phyloP scores from a whole-genome alignment of 805 yeast genomes.

The Pichia manshurica region DNA sequence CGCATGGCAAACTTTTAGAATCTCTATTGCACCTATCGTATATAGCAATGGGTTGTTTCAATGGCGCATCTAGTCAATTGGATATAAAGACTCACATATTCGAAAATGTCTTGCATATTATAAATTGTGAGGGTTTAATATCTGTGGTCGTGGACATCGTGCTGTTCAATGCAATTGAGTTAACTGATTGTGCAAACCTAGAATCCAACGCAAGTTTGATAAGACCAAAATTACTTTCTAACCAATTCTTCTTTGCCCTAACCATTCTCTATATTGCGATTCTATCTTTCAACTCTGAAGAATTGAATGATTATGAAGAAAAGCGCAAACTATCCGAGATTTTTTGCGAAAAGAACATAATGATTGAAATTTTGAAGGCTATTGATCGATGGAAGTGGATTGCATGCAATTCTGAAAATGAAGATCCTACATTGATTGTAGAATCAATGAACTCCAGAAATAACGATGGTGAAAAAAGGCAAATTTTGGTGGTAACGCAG shows the following conservation, averaged over 20 bases:
- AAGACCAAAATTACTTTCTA: slow-evolving; percentile 18
- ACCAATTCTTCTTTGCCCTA: slow-evolving; percentile 27
- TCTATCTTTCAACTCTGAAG: slow-evolving; percentile 12
- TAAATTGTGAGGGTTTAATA: slow-evolving; percentile 13
- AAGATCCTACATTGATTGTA: slow-evolving; percentile 13
- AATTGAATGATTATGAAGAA: slow-evolving; percentile 10
- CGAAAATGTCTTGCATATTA: slow-evolving; percentile 20
- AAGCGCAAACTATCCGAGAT: slow-evolving; percentile 6
- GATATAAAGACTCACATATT: slow-evolving; percentile 24
- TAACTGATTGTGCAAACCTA: slow-evolving; percentile 21
- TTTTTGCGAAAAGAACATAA: slow-evolving; percentile 31
- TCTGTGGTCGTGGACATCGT: slow-evolving; percentile 13
- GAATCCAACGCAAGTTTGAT: slow-evolving; percentile 12
- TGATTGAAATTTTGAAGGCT: slow-evolving; percentile 40
- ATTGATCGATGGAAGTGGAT: slow-evolving; percentile 68
- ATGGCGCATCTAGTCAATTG: slow-evolving; percentile 7
- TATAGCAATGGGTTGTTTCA: slow-evolving; percentile 13
- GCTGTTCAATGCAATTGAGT: slow-evolving; percentile 9
- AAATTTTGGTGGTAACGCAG: slow-evolving; percentile 18
- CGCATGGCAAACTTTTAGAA: slow-evolving; percentile 7
- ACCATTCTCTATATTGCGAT: slow-evolving; percentile 25
- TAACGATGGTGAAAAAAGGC: slow-evolving; percentile 21
- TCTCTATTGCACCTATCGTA: slow-evolving; percentile 7
- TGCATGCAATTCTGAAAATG: slow-evolving; percentile 22
- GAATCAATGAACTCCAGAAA: slow-evolving; percentile 12